These are phyloP conservation scores for Daldinia vernicosa DNA, from an alignment of 495 filamentous ascomycete genomes.

Conservation along the genomic window DNA sequence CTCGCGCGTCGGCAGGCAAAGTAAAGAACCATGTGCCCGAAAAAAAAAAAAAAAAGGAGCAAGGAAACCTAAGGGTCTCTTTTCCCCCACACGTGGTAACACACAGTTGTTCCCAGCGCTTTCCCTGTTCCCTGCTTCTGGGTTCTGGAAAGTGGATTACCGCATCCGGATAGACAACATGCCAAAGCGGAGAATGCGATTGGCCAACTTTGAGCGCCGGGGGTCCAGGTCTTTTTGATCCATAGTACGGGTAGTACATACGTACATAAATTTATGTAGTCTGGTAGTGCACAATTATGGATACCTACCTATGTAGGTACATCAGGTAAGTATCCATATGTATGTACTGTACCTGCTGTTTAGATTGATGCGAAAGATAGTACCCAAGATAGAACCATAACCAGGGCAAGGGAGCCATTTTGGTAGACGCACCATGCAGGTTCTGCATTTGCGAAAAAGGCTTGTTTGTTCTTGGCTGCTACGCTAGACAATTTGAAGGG, in stretches of 20 bases:
- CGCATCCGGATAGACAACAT: conserved; percentile 27
- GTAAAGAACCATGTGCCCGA: neutral
- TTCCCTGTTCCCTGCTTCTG: neutral
- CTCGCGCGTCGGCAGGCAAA: conserved; percentile 20
- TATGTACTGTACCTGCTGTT: conserved; percentile 17
- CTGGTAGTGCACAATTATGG: neutral
- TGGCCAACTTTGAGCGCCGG: conserved; percentile 14
- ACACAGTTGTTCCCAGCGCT: conserved; percentile 12
- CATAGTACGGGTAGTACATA: neutral
- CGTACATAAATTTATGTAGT: neutral
- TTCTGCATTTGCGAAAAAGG: conserved; percentile 39
- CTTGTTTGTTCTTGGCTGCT: conserved; percentile 40
- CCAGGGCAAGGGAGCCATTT: neutral
- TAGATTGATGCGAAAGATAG: neutral
- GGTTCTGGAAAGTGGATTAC: conserved; percentile 26
- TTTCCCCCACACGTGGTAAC: conserved; percentile 29
- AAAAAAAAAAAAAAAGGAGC: conserved; percentile 9
- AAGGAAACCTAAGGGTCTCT: conserved; percentile 1
- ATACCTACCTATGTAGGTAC: neutral
- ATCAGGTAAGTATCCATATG: neutral
- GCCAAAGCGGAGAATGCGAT: conserved; percentile 3
- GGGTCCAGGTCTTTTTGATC: conserved; percentile 25
- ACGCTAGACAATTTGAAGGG: conserved; percentile 23
- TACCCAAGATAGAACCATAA: neutral
- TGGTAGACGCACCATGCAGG: conserved; percentile 32